These are phyloP conservation scores for Cucurbita pepo DNA, from an alignment of 306 rosid genomes.

Conservation along the genomic window DNA sequence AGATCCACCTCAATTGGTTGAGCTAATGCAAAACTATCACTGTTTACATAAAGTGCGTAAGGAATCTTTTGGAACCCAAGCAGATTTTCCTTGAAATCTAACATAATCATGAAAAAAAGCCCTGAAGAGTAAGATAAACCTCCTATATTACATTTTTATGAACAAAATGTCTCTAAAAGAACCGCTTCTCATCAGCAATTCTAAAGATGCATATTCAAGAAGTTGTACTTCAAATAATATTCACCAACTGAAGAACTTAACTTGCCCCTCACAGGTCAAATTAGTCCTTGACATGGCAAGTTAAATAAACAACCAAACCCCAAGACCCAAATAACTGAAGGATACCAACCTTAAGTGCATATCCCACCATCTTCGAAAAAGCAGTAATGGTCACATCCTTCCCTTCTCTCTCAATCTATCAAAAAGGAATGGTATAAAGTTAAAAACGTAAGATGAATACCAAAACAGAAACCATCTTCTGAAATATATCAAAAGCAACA, in stretches of 20 bases:
- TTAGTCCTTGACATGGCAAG: not conserved
- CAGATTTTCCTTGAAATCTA: too few species aligned
- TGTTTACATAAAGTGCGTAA: not conserved
- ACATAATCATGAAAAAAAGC: not conserved
- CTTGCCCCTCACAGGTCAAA: not conserved
- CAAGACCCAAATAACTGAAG: slow-evolving; percentile 7
- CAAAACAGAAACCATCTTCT: slow-evolving; percentile 9
- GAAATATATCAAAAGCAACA: slow-evolving; percentile 1
- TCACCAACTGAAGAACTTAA: not conserved
- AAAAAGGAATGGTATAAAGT: not conserved
- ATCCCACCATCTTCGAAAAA: slow-evolving; percentile 94
- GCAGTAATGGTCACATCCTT: slow-evolving; percentile 96
- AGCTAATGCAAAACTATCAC: not conserved
- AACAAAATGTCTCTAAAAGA: not conserved
- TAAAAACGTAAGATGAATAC: slow-evolving; percentile 1
- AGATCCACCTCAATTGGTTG: not conserved
- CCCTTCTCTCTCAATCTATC: slow-evolving; percentile 92
- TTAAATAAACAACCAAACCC: not conserved
- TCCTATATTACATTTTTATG: not conserved
- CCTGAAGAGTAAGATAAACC: not conserved
- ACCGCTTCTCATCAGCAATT: not conserved
- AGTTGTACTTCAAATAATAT: not conserved
- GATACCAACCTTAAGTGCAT: slow-evolving; percentile 68
- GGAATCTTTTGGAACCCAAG: too few species aligned
- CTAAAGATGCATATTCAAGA: not conserved